A percentile compares a stretch with the other conserved stretches of the same genome.
phyloP scores from a whole-genome alignment of 116 monocot genomes.

The Dioscorea cayenensis region DNA sequence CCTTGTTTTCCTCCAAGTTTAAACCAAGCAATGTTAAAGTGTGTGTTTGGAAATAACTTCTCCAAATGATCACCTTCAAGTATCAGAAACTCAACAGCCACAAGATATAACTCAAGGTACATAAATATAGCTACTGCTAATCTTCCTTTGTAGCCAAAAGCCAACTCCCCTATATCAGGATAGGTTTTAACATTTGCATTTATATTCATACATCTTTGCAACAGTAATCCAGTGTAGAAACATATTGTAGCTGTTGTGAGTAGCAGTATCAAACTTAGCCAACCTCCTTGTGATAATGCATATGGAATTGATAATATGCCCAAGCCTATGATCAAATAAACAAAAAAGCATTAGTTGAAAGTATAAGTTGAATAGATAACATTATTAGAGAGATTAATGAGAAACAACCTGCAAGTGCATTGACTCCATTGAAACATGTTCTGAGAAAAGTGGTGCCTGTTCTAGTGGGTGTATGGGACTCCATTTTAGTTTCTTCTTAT shows the following conservation, averaged over 20 bases:
- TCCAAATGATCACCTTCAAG: conserved; percentile 78
- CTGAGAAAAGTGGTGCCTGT: conserved; percentile 50
- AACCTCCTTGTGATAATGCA: conserved; percentile 76
- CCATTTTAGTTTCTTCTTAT: background rate
- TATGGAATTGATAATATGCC: conserved; percentile 91
- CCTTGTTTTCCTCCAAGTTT: conserved; percentile 38
- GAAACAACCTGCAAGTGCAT: conserved; percentile 61
- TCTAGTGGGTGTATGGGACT: conserved; percentile 13
- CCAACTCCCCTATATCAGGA: conserved; percentile 78
- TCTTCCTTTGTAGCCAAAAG: conserved; percentile 66
- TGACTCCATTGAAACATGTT: conserved; percentile 88
- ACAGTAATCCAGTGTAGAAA: conserved; percentile 71
- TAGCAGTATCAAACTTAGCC: conserved; percentile 69
- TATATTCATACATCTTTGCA: conserved; percentile 65
- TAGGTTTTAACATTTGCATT: conserved; percentile 53
- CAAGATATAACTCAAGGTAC: conserved; percentile 82
- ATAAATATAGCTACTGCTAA: conserved; percentile 45
- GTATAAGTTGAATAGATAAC: no score
- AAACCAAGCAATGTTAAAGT: conserved; percentile 13
- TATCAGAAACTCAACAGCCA: conserved; percentile 63
- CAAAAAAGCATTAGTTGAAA: background rate
- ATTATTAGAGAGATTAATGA: background rate
- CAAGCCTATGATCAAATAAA: conserved; percentile 30
- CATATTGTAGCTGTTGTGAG: conserved; percentile 36
- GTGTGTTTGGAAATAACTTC: conserved; percentile 56